Evolutionary conservation across 108 stramenopile genomes (phyloP).

Genomic region (Cylindrotheca fusiformis): DNA sequence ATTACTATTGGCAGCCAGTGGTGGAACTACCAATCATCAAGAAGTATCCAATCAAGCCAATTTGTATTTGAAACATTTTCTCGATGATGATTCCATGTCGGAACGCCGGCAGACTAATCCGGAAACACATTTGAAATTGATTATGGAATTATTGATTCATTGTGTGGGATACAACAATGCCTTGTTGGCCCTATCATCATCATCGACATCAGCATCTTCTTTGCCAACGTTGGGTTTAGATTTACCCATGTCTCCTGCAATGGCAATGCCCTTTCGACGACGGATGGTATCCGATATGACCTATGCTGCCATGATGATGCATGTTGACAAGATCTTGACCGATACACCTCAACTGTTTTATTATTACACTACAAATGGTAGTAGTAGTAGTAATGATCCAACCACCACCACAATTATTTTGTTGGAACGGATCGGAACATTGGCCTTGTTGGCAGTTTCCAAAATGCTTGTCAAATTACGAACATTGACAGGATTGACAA

Average conservation of each 20-base stretch:
- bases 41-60: conserved; percentile 60
- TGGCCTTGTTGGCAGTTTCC: conserved; percentile 31
- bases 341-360: conserved; percentile 51
- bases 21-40: conserved; percentile 29
- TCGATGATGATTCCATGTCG: conserved; percentile 40
- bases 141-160: conserved; percentile 38
- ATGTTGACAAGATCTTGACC: conserved; percentile 54
- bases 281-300: conserved; percentile 49
- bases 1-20: conserved; percentile 58
- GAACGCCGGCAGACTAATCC: too few species aligned
- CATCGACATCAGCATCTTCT: conserved; percentile 2
- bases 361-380: neutral
- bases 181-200: conserved; percentile 15
- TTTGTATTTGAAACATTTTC: conserved; percentile 57
- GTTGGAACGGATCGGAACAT: conserved; percentile 31
- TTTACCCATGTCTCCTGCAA: neutral
- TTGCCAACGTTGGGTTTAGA: neutral
- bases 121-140: conserved; percentile 25
- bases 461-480: conserved; percentile 24
- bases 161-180: conserved; percentile 53
- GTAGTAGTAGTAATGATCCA: too few species aligned
- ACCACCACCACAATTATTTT: too few species aligned
- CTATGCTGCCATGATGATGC: conserved; percentile 33
- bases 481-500: conserved; percentile 20
- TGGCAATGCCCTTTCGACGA: conserved; percentile 40